Conservation (phyloP, 179 eudicot genomes). For the Actinidia arguta region DNA sequence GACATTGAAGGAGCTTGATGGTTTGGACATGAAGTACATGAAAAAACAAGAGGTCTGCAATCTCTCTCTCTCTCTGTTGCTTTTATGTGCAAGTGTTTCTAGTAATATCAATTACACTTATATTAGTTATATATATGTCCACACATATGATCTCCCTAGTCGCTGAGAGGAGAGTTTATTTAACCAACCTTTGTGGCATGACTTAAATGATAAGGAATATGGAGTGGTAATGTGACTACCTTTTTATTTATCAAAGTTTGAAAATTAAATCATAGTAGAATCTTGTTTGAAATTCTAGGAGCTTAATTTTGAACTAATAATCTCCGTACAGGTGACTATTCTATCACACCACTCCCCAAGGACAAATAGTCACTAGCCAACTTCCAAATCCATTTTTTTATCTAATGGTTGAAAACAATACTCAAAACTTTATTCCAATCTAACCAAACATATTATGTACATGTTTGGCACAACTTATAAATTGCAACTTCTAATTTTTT, state of each 20-base stretch:
- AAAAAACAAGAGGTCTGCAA: conserved; percentile 79
- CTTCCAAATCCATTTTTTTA: too few relatives aligned
- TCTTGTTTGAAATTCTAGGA: conserved; percentile 56
- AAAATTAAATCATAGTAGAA: background rate
- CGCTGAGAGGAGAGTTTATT: background rate
- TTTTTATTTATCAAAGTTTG: background rate
- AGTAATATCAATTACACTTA: background rate
- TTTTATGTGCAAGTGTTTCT: background rate
- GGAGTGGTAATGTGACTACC: background rate
- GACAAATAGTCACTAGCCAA: too few relatives aligned
- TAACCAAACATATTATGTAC: too few relatives aligned
- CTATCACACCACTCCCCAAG: too few relatives aligned
- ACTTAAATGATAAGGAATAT: background rate
- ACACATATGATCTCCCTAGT: background rate
- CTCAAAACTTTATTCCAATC: too few relatives aligned
- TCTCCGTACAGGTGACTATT: too few relatives aligned
- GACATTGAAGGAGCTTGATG: conserved; percentile 82
- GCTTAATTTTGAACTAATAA: conserved; percentile 60
- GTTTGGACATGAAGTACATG: conserved; percentile 69
- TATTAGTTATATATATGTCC: too few relatives aligned
- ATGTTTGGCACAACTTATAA: too few relatives aligned
- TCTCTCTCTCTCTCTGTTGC: background rate
- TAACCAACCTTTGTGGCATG: background rate
- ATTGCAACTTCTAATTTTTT: too few relatives aligned
- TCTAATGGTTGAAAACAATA: too few relatives aligned